phyloP scores from a whole-genome alignment of 2,329 filamentous ascomycete species.

The Trichoderma koningiopsis region DNA sequence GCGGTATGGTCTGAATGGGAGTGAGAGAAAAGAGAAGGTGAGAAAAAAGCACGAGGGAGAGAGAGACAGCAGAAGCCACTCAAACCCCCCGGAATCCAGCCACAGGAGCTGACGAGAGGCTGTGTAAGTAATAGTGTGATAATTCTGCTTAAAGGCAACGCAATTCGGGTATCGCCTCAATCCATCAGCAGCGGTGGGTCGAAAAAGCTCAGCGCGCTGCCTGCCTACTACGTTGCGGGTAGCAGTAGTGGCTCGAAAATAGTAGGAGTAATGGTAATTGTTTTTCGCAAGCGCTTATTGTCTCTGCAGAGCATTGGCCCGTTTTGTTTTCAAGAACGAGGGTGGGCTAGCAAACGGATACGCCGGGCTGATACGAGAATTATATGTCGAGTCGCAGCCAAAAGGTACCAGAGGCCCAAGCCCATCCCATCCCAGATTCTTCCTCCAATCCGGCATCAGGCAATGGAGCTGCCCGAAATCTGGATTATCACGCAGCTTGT shows the following conservation, averaged over 20 bases:
- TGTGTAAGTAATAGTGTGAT: neutral
- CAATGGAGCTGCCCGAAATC: neutral
- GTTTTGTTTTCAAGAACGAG: neutral
- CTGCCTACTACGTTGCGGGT: neutral
- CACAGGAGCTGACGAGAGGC: constrained; percentile 8
- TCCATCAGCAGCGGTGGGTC: neutral
- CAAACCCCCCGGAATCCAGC: neutral
- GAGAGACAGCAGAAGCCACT: neutral
- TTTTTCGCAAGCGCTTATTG: constrained; percentile 8
- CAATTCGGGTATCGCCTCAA: neutral
- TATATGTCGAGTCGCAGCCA: neutral
- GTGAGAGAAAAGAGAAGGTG: neutral
- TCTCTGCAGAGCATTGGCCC: neutral
- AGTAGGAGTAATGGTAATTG: neutral
- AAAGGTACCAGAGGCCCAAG: neutral
- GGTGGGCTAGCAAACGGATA: constrained; percentile 11
- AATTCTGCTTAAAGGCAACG: neutral
- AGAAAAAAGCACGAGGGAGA: neutral
- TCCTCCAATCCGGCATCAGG: neutral
- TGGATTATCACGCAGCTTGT: neutral
- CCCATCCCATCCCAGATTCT: neutral
- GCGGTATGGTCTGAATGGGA: neutral
- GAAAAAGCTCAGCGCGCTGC: neutral
- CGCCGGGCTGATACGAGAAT: constrained; percentile 18
- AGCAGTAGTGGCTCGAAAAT: neutral